phyloP scores from a whole-genome alignment of 352 stramenopile genomes.

The Lagenidium giganteum region DNA sequence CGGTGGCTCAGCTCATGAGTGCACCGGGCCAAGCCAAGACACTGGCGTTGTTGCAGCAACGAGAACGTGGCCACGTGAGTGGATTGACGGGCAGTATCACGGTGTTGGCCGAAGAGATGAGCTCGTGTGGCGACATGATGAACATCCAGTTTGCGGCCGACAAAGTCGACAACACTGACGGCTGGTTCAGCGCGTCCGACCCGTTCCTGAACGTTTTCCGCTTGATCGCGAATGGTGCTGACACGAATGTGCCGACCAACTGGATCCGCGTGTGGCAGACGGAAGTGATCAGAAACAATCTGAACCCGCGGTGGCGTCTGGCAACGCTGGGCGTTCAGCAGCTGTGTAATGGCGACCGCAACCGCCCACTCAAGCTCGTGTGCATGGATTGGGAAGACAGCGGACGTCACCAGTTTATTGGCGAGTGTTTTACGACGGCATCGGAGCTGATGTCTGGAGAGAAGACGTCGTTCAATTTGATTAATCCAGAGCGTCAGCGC shows the following conservation, averaged over 20 bases:
- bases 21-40: slow-evolving; percentile 51
- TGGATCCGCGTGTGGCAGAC: slow-evolving; percentile 72
- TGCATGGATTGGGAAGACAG: slow-evolving; percentile 78
- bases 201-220: slow-evolving; percentile 77
- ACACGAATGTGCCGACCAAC: slow-evolving; percentile 29
- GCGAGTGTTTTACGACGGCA: slow-evolving; percentile 40
- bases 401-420: slow-evolving; percentile 67
- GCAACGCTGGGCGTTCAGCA: slow-evolving; percentile 54
- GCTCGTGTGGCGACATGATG: slow-evolving; percentile 52
- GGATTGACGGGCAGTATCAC: slow-evolving; percentile 57
- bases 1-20: slow-evolving; percentile 73
- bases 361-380: slow-evolving; percentile 53
- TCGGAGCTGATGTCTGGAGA: slow-evolving; percentile 57
- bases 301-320: slow-evolving; percentile 56
- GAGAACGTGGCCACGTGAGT: slow-evolving; percentile 21
- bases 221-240: slow-evolving; percentile 31
- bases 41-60: slow-evolving; percentile 48
- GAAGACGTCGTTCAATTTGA: slow-evolving; percentile 37
- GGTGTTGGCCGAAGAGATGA: slow-evolving; percentile 71
- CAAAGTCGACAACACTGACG: slow-evolving; percentile 78
- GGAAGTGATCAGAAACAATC: slow-evolving; percentile 58
- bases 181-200: slow-evolving; percentile 71
- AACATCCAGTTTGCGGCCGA: slow-evolving; percentile 51
- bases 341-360: slow-evolving; percentile 65
- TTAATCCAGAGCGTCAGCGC: slow-evolving; percentile 58